A percentile compares a stretch with the other conserved stretches of the same genome.
These are phyloP conservation scores for Nasturtium officinale DNA, from an alignment of 345 rosid species.

Conservation along the genomic window DNA sequence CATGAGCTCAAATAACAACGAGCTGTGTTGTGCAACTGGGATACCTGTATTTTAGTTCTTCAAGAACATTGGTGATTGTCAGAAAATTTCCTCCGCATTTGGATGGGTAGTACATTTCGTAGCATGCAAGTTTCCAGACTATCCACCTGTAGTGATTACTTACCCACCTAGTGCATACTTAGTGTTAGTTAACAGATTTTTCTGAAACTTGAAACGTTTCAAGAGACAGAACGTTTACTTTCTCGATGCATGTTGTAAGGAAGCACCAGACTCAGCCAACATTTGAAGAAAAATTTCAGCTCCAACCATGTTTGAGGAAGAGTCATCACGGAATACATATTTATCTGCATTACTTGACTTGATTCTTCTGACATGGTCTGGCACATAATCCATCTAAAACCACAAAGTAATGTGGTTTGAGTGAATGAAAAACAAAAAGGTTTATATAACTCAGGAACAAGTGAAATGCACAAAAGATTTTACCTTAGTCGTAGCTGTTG, in stretches of 20 bases:
- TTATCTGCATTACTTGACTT: slow-evolving; percentile 60
- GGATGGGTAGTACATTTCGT: slow-evolving; percentile 64
- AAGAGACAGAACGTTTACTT: slow-evolving; percentile 52
- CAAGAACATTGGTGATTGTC: slow-evolving; percentile 77
- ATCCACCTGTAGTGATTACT: slow-evolving; percentile 90
- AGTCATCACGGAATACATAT: slow-evolving; percentile 57
- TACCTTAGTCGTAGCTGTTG: slow-evolving; percentile 57
- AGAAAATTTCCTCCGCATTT: slow-evolving; percentile 64
- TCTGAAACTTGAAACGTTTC: slow-evolving; percentile 15
- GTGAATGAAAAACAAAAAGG: slow-evolving; percentile 25
- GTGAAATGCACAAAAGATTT: slow-evolving; percentile 9
- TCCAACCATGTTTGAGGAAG: slow-evolving; percentile 58
- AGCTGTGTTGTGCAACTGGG: background rate
- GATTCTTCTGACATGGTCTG: slow-evolving; percentile 50
- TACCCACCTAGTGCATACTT: slow-evolving; percentile 69
- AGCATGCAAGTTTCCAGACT: slow-evolving; percentile 90
- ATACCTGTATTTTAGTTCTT: slow-evolving; percentile 95
- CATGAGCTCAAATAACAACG: slow-evolving; percentile 16
- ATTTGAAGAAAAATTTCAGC: slow-evolving; percentile 56
- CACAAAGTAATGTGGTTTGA: slow-evolving; percentile 27
- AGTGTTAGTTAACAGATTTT: slow-evolving; percentile 8
- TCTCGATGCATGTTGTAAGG: slow-evolving; percentile 58
- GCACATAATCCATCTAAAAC: slow-evolving; percentile 50
- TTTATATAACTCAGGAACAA: slow-evolving; percentile 13
- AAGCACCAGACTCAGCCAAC: slow-evolving; percentile 77